Evolutionary conservation across 352 stramenopile species (phyloP), one percentile per base, ranked within the genome.

Genomic region (Pythium aphanidermatum): DNA sequence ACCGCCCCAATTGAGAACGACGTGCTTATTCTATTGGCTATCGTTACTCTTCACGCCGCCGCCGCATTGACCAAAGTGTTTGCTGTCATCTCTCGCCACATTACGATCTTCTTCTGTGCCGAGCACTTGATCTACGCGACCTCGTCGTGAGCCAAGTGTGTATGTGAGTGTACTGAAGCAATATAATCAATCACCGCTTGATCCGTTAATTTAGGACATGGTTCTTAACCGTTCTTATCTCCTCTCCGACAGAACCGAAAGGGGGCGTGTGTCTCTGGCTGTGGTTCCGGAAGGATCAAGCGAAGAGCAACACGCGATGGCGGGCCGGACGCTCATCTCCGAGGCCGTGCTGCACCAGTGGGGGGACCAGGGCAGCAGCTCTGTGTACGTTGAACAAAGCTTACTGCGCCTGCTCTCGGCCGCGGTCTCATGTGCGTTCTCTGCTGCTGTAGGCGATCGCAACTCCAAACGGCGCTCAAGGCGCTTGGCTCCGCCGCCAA

Each of bases 61-160:
- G 71, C 73, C 23, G 39, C 69, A 42, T 51, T 85, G 34, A 36
- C 75, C 40, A 70, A 76, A 32, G 60, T 77, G 17, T 61, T 77
- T 42, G 75, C 64, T 23, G 68, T 66, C 53, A 69, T 85, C 46
- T 73, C 70, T 35, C 66, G 70, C 42, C 69, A 83, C 46, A 62
- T 81, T 34, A 78, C 73, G 21, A 57, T 84, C 33, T 88, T 74
- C 64, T 88, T 85, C 58, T 88, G 75, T 62, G 67, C 70, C 34
- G 66, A 88, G 28, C 70, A 83, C 51, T 38, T 86, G 37, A 56
- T 80, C 5, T 81, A 85, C 51, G 51, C 44, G 43, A 30, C 43
- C 25, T 2, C 23, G 14, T 38, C 16, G 16, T 16, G 32, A 12
- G 16, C 16, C 7, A 19, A 38, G 13, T 12, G 16, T n/a, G 7